phyloP scores from a whole-genome alignment of 345 rosid genomes.

The Psidium friedrichsthalianum region DNA sequence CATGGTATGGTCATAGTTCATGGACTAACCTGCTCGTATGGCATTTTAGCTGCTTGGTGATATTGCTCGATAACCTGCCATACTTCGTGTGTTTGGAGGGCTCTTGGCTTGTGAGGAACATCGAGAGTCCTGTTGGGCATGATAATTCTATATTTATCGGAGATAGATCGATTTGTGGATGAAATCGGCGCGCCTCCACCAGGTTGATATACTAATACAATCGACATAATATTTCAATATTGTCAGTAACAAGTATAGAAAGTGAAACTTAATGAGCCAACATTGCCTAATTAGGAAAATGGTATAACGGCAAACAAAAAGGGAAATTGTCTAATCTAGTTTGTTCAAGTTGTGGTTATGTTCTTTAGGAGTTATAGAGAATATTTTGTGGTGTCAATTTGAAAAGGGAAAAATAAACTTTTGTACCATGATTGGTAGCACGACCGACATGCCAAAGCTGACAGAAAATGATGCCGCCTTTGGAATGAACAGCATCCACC shows the following conservation, averaged over 20 bases:
- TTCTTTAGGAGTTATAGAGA: neutral
- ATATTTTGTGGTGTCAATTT: neutral
- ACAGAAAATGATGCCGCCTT: constrained; percentile 71
- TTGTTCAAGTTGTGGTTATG: no score
- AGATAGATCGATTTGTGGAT: constrained; percentile 18
- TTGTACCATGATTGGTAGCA: constrained; percentile 60
- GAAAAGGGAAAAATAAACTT: no score
- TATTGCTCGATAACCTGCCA: neutral
- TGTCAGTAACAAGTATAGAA: neutral
- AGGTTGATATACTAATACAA: constrained; percentile 16
- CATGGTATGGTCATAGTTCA: neutral
- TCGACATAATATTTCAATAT: neutral
- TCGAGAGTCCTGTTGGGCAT: constrained; percentile 9
- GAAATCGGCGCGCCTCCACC: constrained; percentile 24
- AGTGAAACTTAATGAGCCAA: neutral
- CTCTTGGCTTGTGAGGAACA: neutral
- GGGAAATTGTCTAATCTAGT: no score
- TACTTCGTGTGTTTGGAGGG: neutral
- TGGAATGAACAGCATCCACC: constrained; percentile 68
- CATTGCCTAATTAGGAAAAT: no score
- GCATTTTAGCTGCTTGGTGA: constrained; percentile 12
- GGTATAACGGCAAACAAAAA: no score
- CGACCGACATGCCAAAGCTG: constrained; percentile 96
- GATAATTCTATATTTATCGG: constrained; percentile 17
- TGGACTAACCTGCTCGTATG: constrained; percentile 14